Evolutionary conservation across 108 stramenopile genomes (phyloP).

Genomic region (Stephanodiscus triporus): DNA sequence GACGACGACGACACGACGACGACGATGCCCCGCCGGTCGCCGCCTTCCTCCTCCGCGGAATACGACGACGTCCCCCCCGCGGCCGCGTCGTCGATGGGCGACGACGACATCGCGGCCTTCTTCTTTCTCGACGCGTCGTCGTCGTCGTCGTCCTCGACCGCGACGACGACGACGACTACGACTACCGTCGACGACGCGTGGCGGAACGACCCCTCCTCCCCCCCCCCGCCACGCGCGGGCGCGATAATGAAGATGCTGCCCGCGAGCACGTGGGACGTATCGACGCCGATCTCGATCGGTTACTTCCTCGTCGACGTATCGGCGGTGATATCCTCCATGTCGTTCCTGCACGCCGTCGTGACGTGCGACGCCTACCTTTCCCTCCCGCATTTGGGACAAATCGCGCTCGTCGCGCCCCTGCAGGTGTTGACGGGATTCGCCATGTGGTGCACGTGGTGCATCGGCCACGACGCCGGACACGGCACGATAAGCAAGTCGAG

Average conservation of each 20-base stretch:
- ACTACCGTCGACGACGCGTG: neutral
- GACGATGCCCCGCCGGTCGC: no score
- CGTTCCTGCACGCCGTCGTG: conserved; percentile 62
- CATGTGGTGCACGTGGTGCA: conserved; percentile 85
- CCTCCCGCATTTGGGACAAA: conserved; percentile 36
- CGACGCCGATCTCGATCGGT: conserved; percentile 57
- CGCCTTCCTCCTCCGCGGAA: no score
- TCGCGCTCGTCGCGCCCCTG: conserved; percentile 54
- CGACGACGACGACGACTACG: no score
- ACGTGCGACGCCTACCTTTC: conserved; percentile 57
- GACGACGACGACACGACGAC: no score
- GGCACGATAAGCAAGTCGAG: conserved; percentile 49
- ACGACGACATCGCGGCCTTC: no score
- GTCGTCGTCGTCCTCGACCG: no score
- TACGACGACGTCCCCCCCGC: no score
- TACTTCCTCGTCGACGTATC: conserved; percentile 60
- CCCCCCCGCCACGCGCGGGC: conserved; percentile 26
- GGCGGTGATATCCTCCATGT: conserved; percentile 54
- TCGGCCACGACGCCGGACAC: conserved; percentile 82
- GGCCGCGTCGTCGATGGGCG: no score
- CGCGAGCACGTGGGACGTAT: conserved; percentile 52
- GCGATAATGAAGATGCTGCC: conserved; percentile 68
- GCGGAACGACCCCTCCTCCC: no score
- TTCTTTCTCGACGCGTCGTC: no score
- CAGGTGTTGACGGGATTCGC: conserved; percentile 71